A percentile compares a stretch with the other conserved stretches of the same genome.
These are phyloP conservation scores for Amaranthus cruentus DNA, from an alignment of 148 eudicot genomes.

Conservation along the genomic window DNA sequence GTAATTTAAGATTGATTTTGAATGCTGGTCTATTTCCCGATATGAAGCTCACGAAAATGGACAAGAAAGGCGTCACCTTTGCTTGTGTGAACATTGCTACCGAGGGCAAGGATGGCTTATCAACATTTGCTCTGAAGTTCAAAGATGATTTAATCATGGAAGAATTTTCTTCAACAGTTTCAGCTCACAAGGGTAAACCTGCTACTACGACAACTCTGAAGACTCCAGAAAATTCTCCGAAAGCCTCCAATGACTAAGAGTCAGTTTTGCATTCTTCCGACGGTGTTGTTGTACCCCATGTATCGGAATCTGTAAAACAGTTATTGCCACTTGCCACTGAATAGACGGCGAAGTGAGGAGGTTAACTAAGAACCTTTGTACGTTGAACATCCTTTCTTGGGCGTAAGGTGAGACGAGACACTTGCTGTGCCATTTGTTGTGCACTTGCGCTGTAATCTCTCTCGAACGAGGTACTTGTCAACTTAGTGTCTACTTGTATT, in stretches of 20 bases:
- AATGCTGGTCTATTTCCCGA: slow-evolving; percentile 80
- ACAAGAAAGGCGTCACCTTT: slow-evolving; percentile 87
- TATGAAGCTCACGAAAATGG: slow-evolving; percentile 94
- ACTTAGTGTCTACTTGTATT: slow-evolving; percentile 8
- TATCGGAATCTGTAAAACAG: slow-evolving; percentile 6
- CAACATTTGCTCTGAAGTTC: slow-evolving; percentile 87
- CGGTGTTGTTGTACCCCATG: background rate
- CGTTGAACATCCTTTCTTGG: background rate
- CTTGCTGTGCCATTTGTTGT: slow-evolving; percentile 4
- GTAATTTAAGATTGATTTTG: slow-evolving; percentile 79
- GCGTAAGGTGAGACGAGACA: slow-evolving; percentile 4
- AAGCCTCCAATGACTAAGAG: slow-evolving; percentile 41
- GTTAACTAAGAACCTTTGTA: background rate
- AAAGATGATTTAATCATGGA: slow-evolving; percentile 69
- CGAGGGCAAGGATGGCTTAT: slow-evolving; percentile 67
- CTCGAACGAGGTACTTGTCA: slow-evolving; percentile 14
- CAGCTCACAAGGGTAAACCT: slow-evolving; percentile 52
- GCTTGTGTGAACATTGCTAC: slow-evolving; percentile 73
- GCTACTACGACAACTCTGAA: slow-evolving; percentile 22
- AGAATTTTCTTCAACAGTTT: slow-evolving; percentile 55
- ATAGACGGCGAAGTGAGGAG: background rate
- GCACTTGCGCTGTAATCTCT: background rate
- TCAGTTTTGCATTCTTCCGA: background rate
- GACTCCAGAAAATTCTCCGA: slow-evolving; percentile 85
- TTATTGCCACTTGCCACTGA: background rate